phyloP scores from a whole-genome alignment of 441 rosid species.

The Bocquillonia castaneifolia region DNA sequence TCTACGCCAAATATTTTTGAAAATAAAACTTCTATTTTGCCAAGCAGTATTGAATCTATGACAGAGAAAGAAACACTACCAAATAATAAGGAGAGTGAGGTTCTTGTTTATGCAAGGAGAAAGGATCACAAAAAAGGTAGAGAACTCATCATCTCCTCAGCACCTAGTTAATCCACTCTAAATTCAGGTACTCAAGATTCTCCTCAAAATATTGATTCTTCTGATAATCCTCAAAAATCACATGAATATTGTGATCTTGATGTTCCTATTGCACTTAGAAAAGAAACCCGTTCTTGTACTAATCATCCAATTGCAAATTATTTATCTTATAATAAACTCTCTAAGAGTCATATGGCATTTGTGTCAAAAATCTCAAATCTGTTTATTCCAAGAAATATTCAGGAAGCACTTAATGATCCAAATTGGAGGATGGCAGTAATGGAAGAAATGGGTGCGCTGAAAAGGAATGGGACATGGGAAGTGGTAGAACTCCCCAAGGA shows the following conservation, averaged over 20 bases:
- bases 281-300: background rate
- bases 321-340: no score
- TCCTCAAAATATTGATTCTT: no score
- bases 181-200: background rate
- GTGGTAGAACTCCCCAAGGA: background rate
- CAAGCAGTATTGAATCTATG: no score
- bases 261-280: background rate
- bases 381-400: background rate
- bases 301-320: background rate
- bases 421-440: background rate
- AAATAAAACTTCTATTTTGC: no score
- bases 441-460: background rate
- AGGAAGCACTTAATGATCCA: background rate
- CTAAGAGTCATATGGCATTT: background rate
- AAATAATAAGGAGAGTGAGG: no score
- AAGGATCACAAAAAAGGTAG: no score
- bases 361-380: background rate
- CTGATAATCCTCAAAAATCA: no score
- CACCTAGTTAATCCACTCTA: no score
- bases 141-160: no score
- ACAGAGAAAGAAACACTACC: no score
- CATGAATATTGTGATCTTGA: background rate
- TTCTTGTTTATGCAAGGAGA: no score
- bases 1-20: no score
- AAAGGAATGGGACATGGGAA: background rate